Evolutionary conservation across 2,329 filamentous ascomycete genomes (phyloP), one percentile per base, ranked within the genome.

Genomic region (Fusarium vanettenii): DNA sequence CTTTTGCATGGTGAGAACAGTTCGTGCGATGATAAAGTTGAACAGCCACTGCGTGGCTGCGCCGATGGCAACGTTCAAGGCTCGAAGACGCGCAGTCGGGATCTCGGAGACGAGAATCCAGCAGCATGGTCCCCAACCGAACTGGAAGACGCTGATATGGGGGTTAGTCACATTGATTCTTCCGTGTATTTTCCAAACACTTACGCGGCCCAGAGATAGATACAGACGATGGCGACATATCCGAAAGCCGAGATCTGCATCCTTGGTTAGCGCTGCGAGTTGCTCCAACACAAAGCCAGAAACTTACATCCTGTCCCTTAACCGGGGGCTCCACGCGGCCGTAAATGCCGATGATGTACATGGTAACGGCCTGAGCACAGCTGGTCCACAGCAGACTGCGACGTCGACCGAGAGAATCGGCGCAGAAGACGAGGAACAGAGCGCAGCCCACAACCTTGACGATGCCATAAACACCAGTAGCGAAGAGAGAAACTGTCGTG

Each of bases 91-190:
- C 0, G 91, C 90, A 8, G 91, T 91, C 0, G 92, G 92, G 67
- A 94, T 94, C 81, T 94, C 92, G 29, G 80, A 82, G 4, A 93
- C 89, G 77, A 93, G 91, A 78, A 93, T 93, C 92, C 92, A 94
- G 83, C 91, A 93, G 35, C 90, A 90, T 0, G 91, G 91, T 0
- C 92, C 92, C 92, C 92, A 94, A 13, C 90, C 90, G 69, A 91
- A 90, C 75, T 93, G 90, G 85, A 93, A 94, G 81, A 91, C 89
- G 16, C 81, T 83, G 31, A 66, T 29, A 7, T 20, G 9, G 6
- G 25, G 22, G 3, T 86, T 66, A 73, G 63, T 35, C 37, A n/a
- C 27, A 5, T 18, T 35, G n/a, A 14, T 6, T 8, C 25, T 41
- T 11, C 29, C 6, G 9, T 60, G 31, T 14, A 16, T 57, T 13